Base-by-base conservation (phyloP, 768 basidiomycete genomes). In the Porphyrellus cyaneotinctus region DNA sequence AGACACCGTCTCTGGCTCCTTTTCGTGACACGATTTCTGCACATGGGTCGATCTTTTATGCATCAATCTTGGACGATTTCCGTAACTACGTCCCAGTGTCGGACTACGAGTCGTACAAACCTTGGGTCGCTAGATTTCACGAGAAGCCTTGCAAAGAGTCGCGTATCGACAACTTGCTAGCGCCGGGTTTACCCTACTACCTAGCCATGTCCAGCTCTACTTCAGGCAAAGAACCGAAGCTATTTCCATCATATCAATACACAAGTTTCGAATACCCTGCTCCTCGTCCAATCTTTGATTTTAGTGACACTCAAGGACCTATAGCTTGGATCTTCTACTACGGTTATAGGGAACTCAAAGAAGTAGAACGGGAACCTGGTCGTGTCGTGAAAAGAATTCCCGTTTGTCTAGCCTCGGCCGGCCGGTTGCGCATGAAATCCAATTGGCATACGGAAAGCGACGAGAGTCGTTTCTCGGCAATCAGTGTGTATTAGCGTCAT, bases 171-270 rank as follows among this genome's bases (percentile, higher is more conserved):
- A 51, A 59, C 26, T 28, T 63, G 26, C 39, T 63, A 18, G 52
- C 58, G n/a, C 61, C 55, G 0, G 54, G 57, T 7, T 23, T 64
- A 3, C 59, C 62, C 9, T 43, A 28, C 24, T 58, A 18, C n/a
- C 13, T 64, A 1, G 30, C 26, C 24, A 23, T 54, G 17, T 61
- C 57, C 10, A 58, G 62, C 47, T 45, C 54, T 3, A 61, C 59
- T 10, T 58, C 54, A 0, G 57, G 59, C 0, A 54, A 45, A 35
- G 51, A 36, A 14, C 53, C 56, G 2, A 61, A 64, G 24, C 3
- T 37, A 2, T 55, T 61, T 28, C 31, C 52, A 4, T 11, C 1
- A 3, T 56, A 64, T 24, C 47, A 50, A 14, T 38, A 35, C 23
- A 8, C 18, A 6, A 17, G 49, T 11, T 20, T 42, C 15, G 45